phyloP scores from a whole-genome alignment of 2,329 filamentous ascomycete genomes.

The Aspergillus flavus region DNA sequence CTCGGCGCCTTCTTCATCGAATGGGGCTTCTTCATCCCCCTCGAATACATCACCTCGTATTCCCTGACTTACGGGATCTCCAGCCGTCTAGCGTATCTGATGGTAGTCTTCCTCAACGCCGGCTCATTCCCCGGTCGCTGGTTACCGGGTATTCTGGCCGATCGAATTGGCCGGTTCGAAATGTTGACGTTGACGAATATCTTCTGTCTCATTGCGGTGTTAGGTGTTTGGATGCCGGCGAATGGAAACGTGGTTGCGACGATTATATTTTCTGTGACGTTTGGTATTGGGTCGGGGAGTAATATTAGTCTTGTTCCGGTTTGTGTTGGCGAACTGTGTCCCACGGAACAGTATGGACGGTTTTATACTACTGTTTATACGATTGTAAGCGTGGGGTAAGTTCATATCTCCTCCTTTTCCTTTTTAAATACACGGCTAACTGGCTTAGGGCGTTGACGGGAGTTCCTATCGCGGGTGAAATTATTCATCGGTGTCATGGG shows the following conservation, averaged over 20 bases:
- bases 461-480: constrained; percentile 29
- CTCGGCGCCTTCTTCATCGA: constrained; percentile 27
- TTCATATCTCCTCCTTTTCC: neutral
- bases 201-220: constrained; percentile 26
- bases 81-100: constrained; percentile 23
- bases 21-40: constrained; percentile 27
- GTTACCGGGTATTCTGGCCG: constrained; percentile 26
- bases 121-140: constrained; percentile 27
- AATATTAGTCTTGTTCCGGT: constrained; percentile 45
- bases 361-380: constrained; percentile 40
- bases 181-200: constrained; percentile 31
- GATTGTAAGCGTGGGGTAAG: constrained; percentile 31
- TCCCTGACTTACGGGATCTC: constrained; percentile 17
- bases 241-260: constrained; percentile 20
- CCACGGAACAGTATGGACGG: constrained; percentile 43
- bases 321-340: constrained; percentile 52
- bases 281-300: constrained; percentile 42
- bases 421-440: neutral
- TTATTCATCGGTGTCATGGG: constrained; percentile 32
- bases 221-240: constrained; percentile 33
- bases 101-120: constrained; percentile 29
- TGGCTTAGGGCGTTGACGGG: constrained; percentile 26
- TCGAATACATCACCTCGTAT: constrained; percentile 29
- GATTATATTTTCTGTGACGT: constrained; percentile 26
- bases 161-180: constrained; percentile 30